These are phyloP conservation scores for Paramecium sexaurelia DNA, from an alignment of 73 alveolate genomes.

Conservation along the genomic window DNA sequence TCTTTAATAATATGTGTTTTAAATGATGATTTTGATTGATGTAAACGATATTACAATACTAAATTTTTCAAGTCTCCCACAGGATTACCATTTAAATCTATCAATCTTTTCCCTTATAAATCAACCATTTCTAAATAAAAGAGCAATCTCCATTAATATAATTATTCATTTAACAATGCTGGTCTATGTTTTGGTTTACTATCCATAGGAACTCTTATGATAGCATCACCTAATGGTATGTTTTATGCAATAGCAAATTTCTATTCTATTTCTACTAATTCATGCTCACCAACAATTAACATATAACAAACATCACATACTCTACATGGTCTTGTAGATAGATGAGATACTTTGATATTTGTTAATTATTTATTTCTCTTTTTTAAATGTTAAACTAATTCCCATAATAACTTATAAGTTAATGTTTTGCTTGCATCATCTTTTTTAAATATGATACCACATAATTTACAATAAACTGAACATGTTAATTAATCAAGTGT, in stretches of 20 bases:
- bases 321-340: constrained; percentile 73
- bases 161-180: constrained; percentile 76
- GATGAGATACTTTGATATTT: constrained; percentile 64
- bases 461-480: constrained; percentile 67
- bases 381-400: constrained; percentile 69
- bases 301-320: constrained; percentile 96
- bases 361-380: constrained; percentile 62
- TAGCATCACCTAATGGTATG: constrained; percentile 85
- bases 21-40: constrained; percentile 57
- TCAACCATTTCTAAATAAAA: constrained; percentile 81
- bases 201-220: constrained; percentile 79
- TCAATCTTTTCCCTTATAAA: constrained; percentile 46
- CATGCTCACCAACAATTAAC: constrained; percentile 96
- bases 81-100: constrained; percentile 50
- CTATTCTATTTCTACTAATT: constrained; percentile 92
- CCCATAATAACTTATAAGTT: constrained; percentile 69
- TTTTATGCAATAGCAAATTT: constrained; percentile 86
- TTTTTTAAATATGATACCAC: constrained; percentile 68
- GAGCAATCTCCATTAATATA: constrained; percentile 90
- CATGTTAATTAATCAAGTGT: constrained; percentile 65
- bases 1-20: constrained; percentile 43
- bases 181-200: constrained; percentile 80
- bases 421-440: constrained; percentile 67
- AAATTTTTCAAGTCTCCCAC: constrained; percentile 45
- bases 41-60: constrained; percentile 42